These are phyloP conservation scores for Kuraishia capsulata DNA, from an alignment of 805 yeast genomes.

Conservation along the genomic window DNA sequence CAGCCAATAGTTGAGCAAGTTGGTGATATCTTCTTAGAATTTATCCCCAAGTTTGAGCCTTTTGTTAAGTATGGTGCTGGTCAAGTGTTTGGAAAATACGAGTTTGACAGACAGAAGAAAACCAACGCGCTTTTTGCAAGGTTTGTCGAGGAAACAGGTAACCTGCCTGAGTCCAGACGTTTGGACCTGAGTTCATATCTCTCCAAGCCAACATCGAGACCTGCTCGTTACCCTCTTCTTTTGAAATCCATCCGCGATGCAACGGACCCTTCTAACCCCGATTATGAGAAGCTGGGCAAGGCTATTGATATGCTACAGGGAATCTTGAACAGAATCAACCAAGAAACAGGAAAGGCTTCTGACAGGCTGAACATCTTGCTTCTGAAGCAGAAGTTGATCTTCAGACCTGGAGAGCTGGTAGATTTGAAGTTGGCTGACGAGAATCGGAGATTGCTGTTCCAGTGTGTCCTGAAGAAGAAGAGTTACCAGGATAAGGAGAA, in stretches of 20 bases:
- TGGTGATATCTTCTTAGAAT: conserved; percentile 83
- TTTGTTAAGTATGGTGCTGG: conserved; percentile 91
- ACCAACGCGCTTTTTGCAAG: conserved; percentile 87
- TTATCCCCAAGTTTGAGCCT: conserved; percentile 82
- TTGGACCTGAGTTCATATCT: conserved; percentile 88
- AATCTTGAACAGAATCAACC: conserved; percentile 68
- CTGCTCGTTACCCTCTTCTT: conserved; percentile 87
- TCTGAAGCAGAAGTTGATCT: conserved; percentile 74
- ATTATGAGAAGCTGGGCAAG: conserved; percentile 54
- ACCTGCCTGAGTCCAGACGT: conserved; percentile 76
- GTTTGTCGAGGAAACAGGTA: conserved; percentile 85
- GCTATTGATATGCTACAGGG: conserved; percentile 71
- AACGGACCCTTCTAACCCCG: conserved; percentile 70
- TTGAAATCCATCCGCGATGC: conserved; percentile 75
- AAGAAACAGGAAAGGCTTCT: conserved; percentile 88
- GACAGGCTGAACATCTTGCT: conserved; percentile 86
- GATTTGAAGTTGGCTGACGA: conserved; percentile 81
- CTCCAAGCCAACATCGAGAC: conserved; percentile 92
- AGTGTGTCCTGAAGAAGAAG: conserved; percentile 66
- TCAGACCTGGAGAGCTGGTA: conserved; percentile 74
- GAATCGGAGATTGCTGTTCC: conserved; percentile 69
- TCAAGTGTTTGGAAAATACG: conserved; percentile 90
- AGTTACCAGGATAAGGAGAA: conserved; percentile 60
- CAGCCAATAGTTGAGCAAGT: conserved; percentile 77
- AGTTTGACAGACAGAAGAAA: conserved; percentile 87